A percentile compares a stretch with the other conserved stretches of the same genome.
phyloP scores from a whole-genome alignment of 352 stramenopile genomes.

The Phytopythium boreale region DNA sequence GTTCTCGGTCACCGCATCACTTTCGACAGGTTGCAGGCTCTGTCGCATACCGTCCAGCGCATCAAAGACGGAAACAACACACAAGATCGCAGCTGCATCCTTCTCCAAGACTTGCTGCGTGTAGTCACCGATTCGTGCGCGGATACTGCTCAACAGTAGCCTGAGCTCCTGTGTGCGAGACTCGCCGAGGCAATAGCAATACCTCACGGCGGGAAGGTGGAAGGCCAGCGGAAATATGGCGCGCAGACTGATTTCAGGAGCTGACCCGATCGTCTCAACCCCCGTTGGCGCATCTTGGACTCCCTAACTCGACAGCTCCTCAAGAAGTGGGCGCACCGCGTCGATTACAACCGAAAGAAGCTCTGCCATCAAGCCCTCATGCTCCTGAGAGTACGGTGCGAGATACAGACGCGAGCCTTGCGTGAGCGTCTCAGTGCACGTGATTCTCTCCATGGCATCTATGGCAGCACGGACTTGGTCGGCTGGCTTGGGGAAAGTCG shows the following conservation, averaged over 20 bases:
- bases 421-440: slow-evolving; percentile 4
- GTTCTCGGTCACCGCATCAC: neutral
- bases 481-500: slow-evolving; percentile 12
- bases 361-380: slow-evolving; percentile 10
- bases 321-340: slow-evolving; percentile 23
- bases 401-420: neutral
- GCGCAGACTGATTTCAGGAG: neutral
- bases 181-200: slow-evolving; percentile 26
- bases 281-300: slow-evolving; percentile 1
- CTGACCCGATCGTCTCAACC: neutral
- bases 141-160: neutral
- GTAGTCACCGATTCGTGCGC: neutral
- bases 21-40: neutral
- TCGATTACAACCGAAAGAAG: slow-evolving; percentile 39
- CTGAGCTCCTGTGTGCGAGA: neutral
- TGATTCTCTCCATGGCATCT: slow-evolving; percentile 26
- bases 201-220: slow-evolving; percentile 25
- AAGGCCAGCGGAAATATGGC: slow-evolving; percentile 28
- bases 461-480: slow-evolving; percentile 41
- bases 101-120: neutral
- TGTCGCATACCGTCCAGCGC: neutral
- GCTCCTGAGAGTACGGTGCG: neutral
- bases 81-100: neutral
- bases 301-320: slow-evolving; percentile 3
- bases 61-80: neutral